Evolutionary conservation across 768 basidiomycete species (phyloP).

Genomic region (Hydnomerulius pinastri): DNA sequence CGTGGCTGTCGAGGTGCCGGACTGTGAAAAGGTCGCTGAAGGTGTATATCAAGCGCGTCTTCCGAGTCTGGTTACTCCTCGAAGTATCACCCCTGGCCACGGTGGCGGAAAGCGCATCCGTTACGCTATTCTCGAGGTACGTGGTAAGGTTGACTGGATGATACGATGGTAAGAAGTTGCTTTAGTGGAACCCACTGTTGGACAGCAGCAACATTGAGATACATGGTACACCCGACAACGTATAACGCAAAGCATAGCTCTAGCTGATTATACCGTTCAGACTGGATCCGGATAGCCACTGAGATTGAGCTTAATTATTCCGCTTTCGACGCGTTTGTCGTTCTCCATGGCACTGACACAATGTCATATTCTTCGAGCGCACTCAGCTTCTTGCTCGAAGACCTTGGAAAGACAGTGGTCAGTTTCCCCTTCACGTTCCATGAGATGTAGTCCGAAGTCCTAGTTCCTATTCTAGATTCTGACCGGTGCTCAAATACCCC

Average conservation of each 20-base stretch:
- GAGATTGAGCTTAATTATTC: slow-evolving; percentile 93
- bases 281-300: slow-evolving; percentile 88
- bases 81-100: slow-evolving; percentile 60
- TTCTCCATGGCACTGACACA: slow-evolving; percentile 90
- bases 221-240: slow-evolving; percentile 49
- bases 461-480: slow-evolving; percentile 57
- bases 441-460: neutral
- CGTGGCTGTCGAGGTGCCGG: slow-evolving; percentile 33
- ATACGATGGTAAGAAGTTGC: slow-evolving; percentile 1
- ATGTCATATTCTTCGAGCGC: slow-evolving; percentile 91
- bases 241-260: neutral
- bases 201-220: slow-evolving; percentile 92
- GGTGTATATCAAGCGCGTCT: slow-evolving; percentile 71
- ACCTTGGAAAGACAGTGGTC: slow-evolving; percentile 90
- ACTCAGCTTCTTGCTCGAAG: slow-evolving; percentile 88
- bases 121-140: slow-evolving; percentile 82
- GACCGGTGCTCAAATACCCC: slow-evolving; percentile 92
- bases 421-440: slow-evolving; percentile 10
- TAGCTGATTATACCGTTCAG: slow-evolving; percentile 39
- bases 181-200: slow-evolving; percentile 81
- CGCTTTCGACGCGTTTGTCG: slow-evolving; percentile 85
- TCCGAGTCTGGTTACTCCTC: slow-evolving; percentile 80
- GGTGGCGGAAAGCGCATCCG: slow-evolving; percentile 70
- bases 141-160: slow-evolving; percentile 6
- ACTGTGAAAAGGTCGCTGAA: slow-evolving; percentile 53